phyloP scores from a whole-genome alignment of 169 alveolate genomes.

The Condylostoma magnum region DNA sequence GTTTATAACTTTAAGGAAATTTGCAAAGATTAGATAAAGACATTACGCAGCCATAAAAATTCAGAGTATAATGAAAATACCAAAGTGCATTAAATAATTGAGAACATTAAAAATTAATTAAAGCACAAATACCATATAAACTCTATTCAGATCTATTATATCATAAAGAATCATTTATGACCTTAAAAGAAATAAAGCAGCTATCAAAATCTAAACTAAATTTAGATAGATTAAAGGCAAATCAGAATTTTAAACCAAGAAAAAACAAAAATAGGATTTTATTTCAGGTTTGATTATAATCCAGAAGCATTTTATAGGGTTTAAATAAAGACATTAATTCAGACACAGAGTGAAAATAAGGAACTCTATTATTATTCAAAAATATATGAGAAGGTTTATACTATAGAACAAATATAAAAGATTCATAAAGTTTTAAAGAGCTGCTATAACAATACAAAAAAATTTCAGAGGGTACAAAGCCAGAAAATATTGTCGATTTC shows the following conservation, averaged over 20 bases:
- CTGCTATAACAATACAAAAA: conserved; percentile 4
- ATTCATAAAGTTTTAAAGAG: background rate
- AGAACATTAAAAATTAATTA: no score
- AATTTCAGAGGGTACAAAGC: conserved; percentile 21
- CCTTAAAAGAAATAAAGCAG: background rate
- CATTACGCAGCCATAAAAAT: no score
- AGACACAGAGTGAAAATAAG: no score
- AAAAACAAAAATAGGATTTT: background rate
- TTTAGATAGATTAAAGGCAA: background rate
- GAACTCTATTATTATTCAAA: background rate
- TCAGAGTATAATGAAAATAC: no score
- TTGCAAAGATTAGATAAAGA: no score
- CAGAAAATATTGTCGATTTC: background rate
- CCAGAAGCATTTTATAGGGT: conserved; percentile 16
- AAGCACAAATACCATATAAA: background rate
- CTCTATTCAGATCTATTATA: background rate
- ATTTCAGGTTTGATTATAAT: background rate
- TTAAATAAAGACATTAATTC: background rate
- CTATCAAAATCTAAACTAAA: background rate
- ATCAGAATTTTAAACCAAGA: background rate
- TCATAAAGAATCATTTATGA: background rate
- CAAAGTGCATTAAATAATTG: no score
- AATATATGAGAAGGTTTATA: background rate
- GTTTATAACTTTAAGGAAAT: no score
- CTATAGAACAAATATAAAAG: background rate